Evolutionary conservation across 2,329 filamentous ascomycete species (phyloP), one percentile per base, ranked within the genome.

Genomic region (Fusarium sp.): DNA sequence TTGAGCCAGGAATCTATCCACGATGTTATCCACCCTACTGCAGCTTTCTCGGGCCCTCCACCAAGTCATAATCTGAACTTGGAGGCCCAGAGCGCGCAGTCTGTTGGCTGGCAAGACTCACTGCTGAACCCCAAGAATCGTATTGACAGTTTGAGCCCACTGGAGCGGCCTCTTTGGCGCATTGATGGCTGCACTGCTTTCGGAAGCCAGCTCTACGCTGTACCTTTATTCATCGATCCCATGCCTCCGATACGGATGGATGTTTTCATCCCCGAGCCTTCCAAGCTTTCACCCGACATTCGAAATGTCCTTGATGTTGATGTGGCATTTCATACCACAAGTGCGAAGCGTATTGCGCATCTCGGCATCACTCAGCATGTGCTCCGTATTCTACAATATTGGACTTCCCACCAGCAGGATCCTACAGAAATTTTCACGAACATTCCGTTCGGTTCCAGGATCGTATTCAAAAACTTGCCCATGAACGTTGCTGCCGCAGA

Each of bases 111-210:
- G 87, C 73, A 76, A 14, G 62, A 74, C 5, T 89, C 86, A 7
- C 75, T 79, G 40, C 78, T 89, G 41, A 89, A 89, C 65, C 87
- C 87, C 9, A 87, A 86, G 74, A 89, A 88, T 70, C 82, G 87
- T 60, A 84, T 89, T 72, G 82, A 89, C 72, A 87, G 85, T 65
- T 81, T 89, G 17, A 81, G 80, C 4, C 75, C 79, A 9, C 80
- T 81, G 3, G 49, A 69, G 15, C 68, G 76, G 1, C 81, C 86
- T 3, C 75, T 85, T 9, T 90, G 87, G 87, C 82, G 84, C 33
- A 83, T 90, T 47, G 87, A 89, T 67, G 87, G 87, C 48, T 86
- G 83, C 68, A 84, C 84, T 22, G 84, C 82, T 19, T 80, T 86
- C 55, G 87, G 86, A 6, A 87, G 84, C 13, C 87, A 88, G 73